Evolutionary conservation across 148 eudicot genomes (phyloP), one percentile per base, ranked within the genome.

Genomic region (Nyssa sinensis): DNA sequence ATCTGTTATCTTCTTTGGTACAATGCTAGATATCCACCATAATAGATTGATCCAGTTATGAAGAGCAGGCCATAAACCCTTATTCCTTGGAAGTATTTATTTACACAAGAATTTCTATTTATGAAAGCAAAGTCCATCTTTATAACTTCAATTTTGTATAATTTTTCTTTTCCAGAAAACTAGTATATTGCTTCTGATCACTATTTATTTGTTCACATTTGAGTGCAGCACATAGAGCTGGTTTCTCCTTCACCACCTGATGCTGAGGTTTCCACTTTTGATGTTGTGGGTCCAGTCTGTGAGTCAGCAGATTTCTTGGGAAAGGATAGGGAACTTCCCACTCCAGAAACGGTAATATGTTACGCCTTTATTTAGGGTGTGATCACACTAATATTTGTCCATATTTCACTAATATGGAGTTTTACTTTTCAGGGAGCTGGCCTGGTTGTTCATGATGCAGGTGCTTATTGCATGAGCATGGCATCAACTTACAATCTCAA

Each of bases 381-480:
- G 24, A 31, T 55, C 7, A 69, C 14, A 47, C 24, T 14, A 47
- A 34, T 44, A 29, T 12, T 14, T 69, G 5, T 9, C 39, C 35
- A 4, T 66, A 1, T 27, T 33, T 74, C 19, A 55, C 64, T 61
- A 24, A 69, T 51, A 2, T 31, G 41, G 37, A 24, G n/a, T 27
- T 68, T 31, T 28, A 67, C 17, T 67, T 53, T 82, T 62, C 83
- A 95, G 99, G 99, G 99, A 68, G 68, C 90, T 33, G 94, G 97
- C 69, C 76, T 95, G 81, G 99, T 95, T 29, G 99, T 95, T 79
- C 99, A 93, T 64, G 97, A 95, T 84, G 97, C 97, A 8, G 99
- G 99, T 66, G 99, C 97, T 53, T 95, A 95, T 78, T 95, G 97
- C 81, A 95, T 93, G 99, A 92, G 97, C 80, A 95, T 95, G 99